Conservation (phyloP, 148 eudicot species). For the Beta vulgaris region DNA sequence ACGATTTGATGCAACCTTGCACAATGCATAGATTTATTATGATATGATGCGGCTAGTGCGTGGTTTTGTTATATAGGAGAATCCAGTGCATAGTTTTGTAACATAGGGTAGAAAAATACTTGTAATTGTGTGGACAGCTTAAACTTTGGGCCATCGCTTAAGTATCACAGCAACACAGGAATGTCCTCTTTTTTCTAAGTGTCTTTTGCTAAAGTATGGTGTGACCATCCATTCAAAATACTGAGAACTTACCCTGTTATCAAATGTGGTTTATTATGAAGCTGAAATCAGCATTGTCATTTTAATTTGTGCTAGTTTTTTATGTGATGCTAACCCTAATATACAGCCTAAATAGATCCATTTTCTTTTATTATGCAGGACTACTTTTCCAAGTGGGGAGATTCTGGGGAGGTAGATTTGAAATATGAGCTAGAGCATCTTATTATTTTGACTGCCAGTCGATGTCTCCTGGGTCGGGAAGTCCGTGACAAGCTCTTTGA, state of each 20-base stretch:
- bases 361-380: conserved; percentile 41
- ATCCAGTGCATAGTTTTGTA: not conserved
- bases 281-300: not conserved
- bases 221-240: not conserved
- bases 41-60: no score
- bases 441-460: conserved; percentile 85
- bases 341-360: not conserved
- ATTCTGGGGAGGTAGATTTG: conserved; percentile 86
- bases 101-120: not conserved
- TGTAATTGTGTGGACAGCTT: not conserved
- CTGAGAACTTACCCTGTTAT: not conserved
- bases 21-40: no score
- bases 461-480: conserved; percentile 89
- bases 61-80: no score
- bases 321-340: not conserved
- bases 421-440: conserved; percentile 93
- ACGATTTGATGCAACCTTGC: no score
- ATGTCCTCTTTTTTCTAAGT: not conserved
- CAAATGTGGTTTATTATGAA: not conserved
- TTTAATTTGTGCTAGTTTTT: not conserved
- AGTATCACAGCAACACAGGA: not conserved
- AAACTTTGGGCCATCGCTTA: not conserved
- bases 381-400: conserved; percentile 94
- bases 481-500: conserved; percentile 90
- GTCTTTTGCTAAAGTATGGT: not conserved